Evolutionary conservation across 2,329 filamentous ascomycete species (phyloP), one percentile per base, ranked within the genome.

Genomic region (Epichloe baconii): DNA sequence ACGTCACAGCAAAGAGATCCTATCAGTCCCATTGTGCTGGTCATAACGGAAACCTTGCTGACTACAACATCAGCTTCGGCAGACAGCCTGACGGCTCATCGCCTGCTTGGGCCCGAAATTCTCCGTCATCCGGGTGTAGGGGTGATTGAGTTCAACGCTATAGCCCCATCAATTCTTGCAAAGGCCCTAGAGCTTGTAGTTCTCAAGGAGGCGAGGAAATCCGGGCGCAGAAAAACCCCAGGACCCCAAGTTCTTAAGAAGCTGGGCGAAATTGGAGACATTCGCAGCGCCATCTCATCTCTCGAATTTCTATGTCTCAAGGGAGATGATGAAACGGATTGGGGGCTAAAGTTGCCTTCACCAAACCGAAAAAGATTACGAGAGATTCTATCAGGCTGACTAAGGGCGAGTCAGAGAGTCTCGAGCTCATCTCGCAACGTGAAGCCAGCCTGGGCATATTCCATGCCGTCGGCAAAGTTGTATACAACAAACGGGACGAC

Each of bases 391-490:
- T 80, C 8, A 68, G 71, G 3, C 67, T 95, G 52, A 95, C 89
- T 0, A 77, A 78, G 54, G 83, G 85, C 61, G 93, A 97, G 65
- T 74, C 79, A 53, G 85, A 94, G 55, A 90, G 82, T 5, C 68
- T 97, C 10, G 81, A 88, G 61, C 72, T 93, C 53, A 79, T 97
- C 21, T 88, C 86, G 1, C 88, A 90, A 61, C 80, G 93, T 51
- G 93, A 97, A 68, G 84, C 86, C 15, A 95, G 85, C 55, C 73
- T 98, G 3, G 93, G 91, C 1, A 88, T 98, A 48, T 98, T 98
- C 62, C 93, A 98, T 65, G 89, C 93, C 0, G 86, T 97, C 12
- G 93, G 91, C 3, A 96, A 93, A 64, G 87, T 98, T 2, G 83
- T 97, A 1, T 95, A 97, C 71, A 98, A 98, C 71, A 98, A 96